phyloP scores from a whole-genome alignment of 805 yeast genomes.

The Kregervanrija pseudodelftensis region DNA sequence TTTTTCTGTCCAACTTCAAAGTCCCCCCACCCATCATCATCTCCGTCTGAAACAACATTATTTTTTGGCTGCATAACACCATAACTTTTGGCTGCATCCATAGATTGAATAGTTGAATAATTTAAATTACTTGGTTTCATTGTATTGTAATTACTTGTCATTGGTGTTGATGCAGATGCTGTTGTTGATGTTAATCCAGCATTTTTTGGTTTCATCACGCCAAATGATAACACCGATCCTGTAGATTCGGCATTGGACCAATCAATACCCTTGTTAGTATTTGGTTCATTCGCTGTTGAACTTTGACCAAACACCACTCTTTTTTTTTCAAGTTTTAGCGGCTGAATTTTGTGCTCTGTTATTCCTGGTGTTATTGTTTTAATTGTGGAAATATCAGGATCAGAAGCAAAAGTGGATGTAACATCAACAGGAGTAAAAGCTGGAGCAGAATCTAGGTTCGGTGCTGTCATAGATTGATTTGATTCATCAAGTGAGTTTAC shows the following conservation, averaged over 20 bases:
- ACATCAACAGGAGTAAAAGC: constrained; percentile 1
- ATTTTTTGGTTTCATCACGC: not conserved
- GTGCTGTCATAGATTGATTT: not conserved
- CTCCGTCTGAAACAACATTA: not conserved
- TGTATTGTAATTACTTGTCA: constrained; percentile 7
- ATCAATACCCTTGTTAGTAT: no score
- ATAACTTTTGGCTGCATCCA: not conserved
- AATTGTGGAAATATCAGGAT: no score
- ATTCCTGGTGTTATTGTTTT: no score
- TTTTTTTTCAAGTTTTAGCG: no score
- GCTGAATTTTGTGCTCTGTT: no score
- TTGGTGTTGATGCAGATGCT: not conserved
- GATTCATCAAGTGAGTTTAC: not conserved
- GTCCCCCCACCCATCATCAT: constrained; percentile 11
- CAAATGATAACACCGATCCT: not conserved
- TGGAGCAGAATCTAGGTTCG: not conserved
- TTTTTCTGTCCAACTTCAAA: constrained; percentile 6
- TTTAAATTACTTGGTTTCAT: not conserved
- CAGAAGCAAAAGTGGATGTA: not conserved
- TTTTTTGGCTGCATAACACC: constrained; percentile 8
- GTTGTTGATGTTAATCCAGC: not conserved
- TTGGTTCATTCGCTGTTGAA: no score
- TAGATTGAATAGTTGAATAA: not conserved
- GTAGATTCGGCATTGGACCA: not conserved
- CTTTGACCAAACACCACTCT: no score